Evolutionary conservation across 306 rosid species (phyloP), one percentile per base, ranked within the genome.

Genomic region (Castanea sativa): DNA sequence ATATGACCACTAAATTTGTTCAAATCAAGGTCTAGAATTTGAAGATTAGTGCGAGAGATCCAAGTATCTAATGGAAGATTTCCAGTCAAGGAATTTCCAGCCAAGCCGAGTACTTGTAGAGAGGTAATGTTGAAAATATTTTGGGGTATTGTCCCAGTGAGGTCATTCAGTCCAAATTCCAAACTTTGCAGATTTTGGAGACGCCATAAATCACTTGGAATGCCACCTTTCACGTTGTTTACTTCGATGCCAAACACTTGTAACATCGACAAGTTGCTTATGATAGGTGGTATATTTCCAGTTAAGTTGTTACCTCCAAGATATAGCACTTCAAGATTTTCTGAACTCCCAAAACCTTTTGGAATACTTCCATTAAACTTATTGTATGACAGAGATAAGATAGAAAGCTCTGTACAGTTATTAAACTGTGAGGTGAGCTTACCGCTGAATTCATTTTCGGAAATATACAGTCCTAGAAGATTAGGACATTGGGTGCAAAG

Each of bases 11-110:
- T 8, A 32, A 32, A 0, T 18, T 18, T 8, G 71, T 65, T 32
- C 0, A 0, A 0, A 65, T 0, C 5, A 6, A 65, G 10, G 0
- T 0, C 0, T 20, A 65, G 2, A 32, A 2, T 0, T 16, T 32
- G 2, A 32, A 64, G 20, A 30, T 15, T 29, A 15, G 41, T 5
- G 69, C 69, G 15, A 13, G 11, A 30, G 14, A 63, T 1, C 20
- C 41, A 4, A 29, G 0, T 1, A 63, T 63, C 20, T 5, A 15
- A 63, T 29, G 69, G 69, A 64, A 64, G 21, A 64, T 6, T 30
- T 16, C 70, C 69, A 5, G 20, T 15, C 0, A 63, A 5, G 1
- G 69, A 63, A 30, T 30, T 14, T 0, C 0, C 0, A 0, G 11
- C 11, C 69, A 63, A 27, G 12, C 0, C 0, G 43, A 63, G 30